Evolutionary conservation across 805 yeast species (phyloP).

Genomic region (Kazachstania kunashirensis): DNA sequence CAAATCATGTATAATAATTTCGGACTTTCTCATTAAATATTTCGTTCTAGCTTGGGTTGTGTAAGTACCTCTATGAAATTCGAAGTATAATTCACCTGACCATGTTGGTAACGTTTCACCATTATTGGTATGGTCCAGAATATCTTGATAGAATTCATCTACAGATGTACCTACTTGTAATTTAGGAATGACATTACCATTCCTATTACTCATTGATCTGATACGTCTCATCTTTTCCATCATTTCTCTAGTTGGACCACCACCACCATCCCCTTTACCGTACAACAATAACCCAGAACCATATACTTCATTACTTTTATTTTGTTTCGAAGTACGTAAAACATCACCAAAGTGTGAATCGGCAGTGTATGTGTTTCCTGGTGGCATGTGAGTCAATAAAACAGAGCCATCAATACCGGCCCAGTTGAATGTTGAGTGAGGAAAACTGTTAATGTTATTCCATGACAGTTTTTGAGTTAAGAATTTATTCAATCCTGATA

Average conservation of each 20-base stretch:
- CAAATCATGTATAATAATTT: slow-evolving; percentile 70
- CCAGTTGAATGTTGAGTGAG: slow-evolving; percentile 90
- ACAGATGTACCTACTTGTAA: slow-evolving; percentile 65
- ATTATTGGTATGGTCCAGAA: slow-evolving; percentile 50
- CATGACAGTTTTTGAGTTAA: slow-evolving; percentile 91
- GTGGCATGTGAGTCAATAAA: slow-evolving; percentile 95
- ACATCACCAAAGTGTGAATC: slow-evolving; percentile 91
- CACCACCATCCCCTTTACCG: slow-evolving; percentile 98
- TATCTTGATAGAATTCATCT: slow-evolving; percentile 66
- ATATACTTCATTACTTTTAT: slow-evolving; percentile 72
- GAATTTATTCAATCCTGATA: slow-evolving; percentile 77
- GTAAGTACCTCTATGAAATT: slow-evolving; percentile 94
- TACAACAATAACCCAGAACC: slow-evolving; percentile 73
- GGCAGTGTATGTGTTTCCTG: slow-evolving; percentile 92
- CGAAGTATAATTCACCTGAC: slow-evolving; percentile 90
- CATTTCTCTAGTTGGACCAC: slow-evolving; percentile 94
- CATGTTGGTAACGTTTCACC: slow-evolving; percentile 72
- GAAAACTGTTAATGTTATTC: slow-evolving; percentile 90
- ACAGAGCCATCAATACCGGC: slow-evolving; percentile 90
- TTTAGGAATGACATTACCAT: slow-evolving; percentile 64
- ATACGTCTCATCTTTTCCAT: slow-evolving; percentile 84
- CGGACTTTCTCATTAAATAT: slow-evolving; percentile 66
- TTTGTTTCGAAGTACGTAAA: slow-evolving; percentile 64
- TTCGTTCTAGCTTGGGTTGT: slow-evolving; percentile 88
- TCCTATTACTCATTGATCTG: slow-evolving; percentile 75